phyloP scores from a whole-genome alignment of 2,329 filamentous ascomycete species.

The Amphichorda felina region DNA sequence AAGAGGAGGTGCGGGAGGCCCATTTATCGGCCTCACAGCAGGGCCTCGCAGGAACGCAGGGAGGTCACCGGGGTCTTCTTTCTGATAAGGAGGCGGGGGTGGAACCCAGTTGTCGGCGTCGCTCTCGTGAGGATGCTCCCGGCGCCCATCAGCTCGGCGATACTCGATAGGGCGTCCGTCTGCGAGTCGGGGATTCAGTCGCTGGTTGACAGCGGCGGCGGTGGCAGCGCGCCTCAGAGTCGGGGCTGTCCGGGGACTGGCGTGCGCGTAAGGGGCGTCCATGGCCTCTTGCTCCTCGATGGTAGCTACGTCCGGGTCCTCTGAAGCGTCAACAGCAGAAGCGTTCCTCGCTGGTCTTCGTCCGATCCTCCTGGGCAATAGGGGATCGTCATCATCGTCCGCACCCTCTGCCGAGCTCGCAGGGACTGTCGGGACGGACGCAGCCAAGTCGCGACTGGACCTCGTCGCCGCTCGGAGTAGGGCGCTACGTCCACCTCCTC shows the following conservation, averaged over 20 bases:
- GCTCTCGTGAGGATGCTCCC: conserved; percentile 72
- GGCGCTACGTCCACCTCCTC: conserved; percentile 33
- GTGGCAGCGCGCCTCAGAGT: conserved; percentile 63
- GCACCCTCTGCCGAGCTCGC: conserved; percentile 11
- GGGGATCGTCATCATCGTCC: conserved; percentile 35
- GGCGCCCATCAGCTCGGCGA: conserved; percentile 55
- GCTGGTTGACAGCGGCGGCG: conserved; percentile 63
- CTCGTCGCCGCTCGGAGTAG: conserved; percentile 38
- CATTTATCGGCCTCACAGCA: conserved; percentile 18
- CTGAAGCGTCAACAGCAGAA: conserved; percentile 12
- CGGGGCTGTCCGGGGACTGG: conserved; percentile 56
- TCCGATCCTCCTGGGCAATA: conserved; percentile 37
- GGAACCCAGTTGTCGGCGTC: conserved; percentile 85
- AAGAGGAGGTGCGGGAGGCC: conserved; percentile 11
- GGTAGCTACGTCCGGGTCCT: conserved; percentile 31
- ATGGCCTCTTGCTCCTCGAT: conserved; percentile 49
- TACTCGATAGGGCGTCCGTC: conserved; percentile 46
- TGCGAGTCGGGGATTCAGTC: conserved; percentile 47
- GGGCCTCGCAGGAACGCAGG: conserved; percentile 43
- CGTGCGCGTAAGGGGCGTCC: conserved; percentile 63
- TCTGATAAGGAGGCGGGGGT: conserved; percentile 69
- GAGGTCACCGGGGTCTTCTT: conserved; percentile 46
- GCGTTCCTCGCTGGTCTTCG: conserved; percentile 8
- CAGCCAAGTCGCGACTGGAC: conserved; percentile 1
- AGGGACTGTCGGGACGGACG: conserved; percentile 17